Base-by-base conservation (phyloP, 345 rosid genomes). In the Eutrema yunnanense region DNA sequence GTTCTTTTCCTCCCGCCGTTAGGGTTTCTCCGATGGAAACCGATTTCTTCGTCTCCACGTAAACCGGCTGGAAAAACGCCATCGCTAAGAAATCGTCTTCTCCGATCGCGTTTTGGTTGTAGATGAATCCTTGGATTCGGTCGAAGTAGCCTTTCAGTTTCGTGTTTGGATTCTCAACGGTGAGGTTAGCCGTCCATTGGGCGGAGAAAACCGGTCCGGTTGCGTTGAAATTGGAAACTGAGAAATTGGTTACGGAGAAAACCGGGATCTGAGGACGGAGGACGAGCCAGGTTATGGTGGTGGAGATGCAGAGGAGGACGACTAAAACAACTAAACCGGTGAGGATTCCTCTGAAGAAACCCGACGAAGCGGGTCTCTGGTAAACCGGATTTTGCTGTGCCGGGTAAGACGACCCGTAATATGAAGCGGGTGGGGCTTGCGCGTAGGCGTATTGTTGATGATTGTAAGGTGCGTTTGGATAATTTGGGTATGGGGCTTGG, bases 401-500 rank as follows among this genome's bases (percentile, higher is more conserved):
- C 11, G 79, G 75, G 78, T 73, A 69, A 26, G 55, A 26, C 3
- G 78, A 33, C 1, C 72, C 65, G 76, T 84, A 84, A 73, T 84
- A 84, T 1, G 80, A 71, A 1, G 81, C 81, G 11, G 86, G 80
- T 2, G 87, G 84, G 19, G 85, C 77, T 67, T 73, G 83, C 0
- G 76, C 71, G 62, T 77, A 80, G 11, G 72, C 68, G 38, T 63
- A 60, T 37, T 42, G 67, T 42, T 36, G 68, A 61, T 43, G 40
- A 30, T 56, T 9, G 63, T 65, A 41, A 37, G 64, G 27, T 16
- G 61, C 72, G 59, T 73, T 78, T 53, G 78, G 81, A 12, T 78
- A 78, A 48, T 19, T 69, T 64, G 67, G 50, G 65, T 78, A 78
- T 3, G 67, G 58, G 36, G 22, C 38, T 65, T 66, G 73, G 5